phyloP scores from a whole-genome alignment of 805 yeast species.

The Scheffersomyces ergatensis region DNA sequence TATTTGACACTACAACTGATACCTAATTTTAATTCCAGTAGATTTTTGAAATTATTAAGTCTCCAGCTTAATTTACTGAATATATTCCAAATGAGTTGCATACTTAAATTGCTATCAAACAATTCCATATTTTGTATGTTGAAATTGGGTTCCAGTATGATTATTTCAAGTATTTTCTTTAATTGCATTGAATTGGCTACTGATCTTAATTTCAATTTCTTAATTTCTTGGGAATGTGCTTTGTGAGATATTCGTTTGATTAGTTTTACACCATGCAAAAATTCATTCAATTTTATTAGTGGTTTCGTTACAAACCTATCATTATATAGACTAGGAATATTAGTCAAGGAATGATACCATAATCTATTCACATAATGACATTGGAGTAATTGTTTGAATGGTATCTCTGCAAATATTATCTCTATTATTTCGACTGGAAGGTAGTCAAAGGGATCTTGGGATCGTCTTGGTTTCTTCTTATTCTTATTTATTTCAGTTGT shows the following conservation, averaged over 20 bases:
- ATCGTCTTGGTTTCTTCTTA: neutral
- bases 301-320: constrained; percentile 19
- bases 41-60: constrained; percentile 15
- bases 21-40: constrained; percentile 24
- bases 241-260: constrained; percentile 20
- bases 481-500: neutral
- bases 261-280: constrained; percentile 23
- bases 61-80: constrained; percentile 26
- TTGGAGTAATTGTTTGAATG: constrained; percentile 17
- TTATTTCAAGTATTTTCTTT: constrained; percentile 21
- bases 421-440: constrained; percentile 31
- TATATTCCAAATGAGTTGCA: constrained; percentile 21
- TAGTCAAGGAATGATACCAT: constrained; percentile 29
- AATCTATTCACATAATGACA: constrained; percentile 31
- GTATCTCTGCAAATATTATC: constrained; percentile 19
- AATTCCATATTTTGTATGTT: constrained; percentile 24
- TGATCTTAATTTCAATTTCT: constrained; percentile 18
- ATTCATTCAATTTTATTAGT: constrained; percentile 25
- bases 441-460: constrained; percentile 22
- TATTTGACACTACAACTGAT: constrained; percentile 19
- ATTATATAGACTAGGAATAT: constrained; percentile 24
- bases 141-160: constrained; percentile 22
- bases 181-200: constrained; percentile 21
- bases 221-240: constrained; percentile 13
- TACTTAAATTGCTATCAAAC: constrained; percentile 20